Conservation (phyloP, 192 early-diverging fungal genomes). For the Phycomyces blakesleeanus region DNA sequence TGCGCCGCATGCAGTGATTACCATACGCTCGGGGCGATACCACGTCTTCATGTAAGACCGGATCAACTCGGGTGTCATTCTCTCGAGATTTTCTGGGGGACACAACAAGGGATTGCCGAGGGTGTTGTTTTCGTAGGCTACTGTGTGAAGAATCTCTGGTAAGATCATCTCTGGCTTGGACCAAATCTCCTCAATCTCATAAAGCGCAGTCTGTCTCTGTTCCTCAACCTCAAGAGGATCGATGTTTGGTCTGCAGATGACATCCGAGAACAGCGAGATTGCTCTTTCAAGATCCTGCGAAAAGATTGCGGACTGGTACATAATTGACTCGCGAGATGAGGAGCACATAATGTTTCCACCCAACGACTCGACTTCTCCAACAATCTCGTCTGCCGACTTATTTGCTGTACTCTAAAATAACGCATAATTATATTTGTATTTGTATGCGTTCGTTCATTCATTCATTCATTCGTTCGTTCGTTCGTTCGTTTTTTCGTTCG, state of each 20-base stretch:
- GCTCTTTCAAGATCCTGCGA: constrained; percentile 72
- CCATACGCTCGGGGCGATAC: constrained; percentile 91
- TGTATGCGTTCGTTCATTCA: too few species aligned
- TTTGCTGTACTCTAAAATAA: constrained; percentile 70
- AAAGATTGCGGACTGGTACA: constrained; percentile 93
- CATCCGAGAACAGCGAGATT: constrained; percentile 74
- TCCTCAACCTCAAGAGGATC: constrained; percentile 76
- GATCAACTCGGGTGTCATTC: constrained; percentile 66
- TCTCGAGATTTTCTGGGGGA: constrained; percentile 59
- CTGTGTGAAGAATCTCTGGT: constrained; percentile 82
- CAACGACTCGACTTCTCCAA: constrained; percentile 76
- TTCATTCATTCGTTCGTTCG: too few species aligned
- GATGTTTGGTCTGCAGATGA: constrained; percentile 73
- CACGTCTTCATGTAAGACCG: constrained; percentile 70
- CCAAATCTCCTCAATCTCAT: constrained; percentile 87
- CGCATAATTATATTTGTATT: too few species aligned
- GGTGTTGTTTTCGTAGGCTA: constrained; percentile 74
- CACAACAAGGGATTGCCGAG: constrained; percentile 81
- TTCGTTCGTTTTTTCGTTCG: too few species aligned
- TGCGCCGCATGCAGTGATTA: constrained; percentile 82
- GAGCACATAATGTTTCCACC: constrained; percentile 91
- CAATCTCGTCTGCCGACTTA: constrained; percentile 63
- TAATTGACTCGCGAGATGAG: constrained; percentile 87
- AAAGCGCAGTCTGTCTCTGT: constrained; percentile 69
- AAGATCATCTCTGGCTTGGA: constrained; percentile 81